Evolutionary conservation across 768 basidiomycete genomes (phyloP).

Genomic region (Calvatia gigantea): DNA sequence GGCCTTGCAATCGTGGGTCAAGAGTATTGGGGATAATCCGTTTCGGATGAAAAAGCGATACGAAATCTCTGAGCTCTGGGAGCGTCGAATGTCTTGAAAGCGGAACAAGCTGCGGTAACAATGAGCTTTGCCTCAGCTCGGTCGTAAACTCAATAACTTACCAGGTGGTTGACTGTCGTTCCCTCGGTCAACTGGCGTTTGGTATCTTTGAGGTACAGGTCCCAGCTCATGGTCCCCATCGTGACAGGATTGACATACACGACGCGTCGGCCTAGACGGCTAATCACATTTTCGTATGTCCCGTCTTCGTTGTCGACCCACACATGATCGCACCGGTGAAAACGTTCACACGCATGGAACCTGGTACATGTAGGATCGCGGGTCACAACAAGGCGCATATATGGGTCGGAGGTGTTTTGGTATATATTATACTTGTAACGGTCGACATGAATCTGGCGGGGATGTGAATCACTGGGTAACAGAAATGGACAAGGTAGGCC

Average conservation of each 20-base stretch:
- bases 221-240: conserved; percentile 54
- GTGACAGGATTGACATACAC: conserved; percentile 87
- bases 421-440: conserved; percentile 81
- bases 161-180: conserved; percentile 58
- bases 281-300: conserved; percentile 29
- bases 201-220: conserved; percentile 38
- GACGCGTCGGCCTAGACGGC: conserved; percentile 50
- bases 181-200: conserved; percentile 34
- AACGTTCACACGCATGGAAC: conserved; percentile 93
- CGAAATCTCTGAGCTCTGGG: conserved; percentile 80
- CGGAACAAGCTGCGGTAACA: conserved; percentile 61
- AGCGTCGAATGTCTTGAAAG: conserved; percentile 85
- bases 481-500: conserved; percentile 4
- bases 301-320: conserved; percentile 34
- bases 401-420: conserved; percentile 52
- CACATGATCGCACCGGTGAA: conserved; percentile 66
- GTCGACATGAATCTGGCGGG: conserved; percentile 78
- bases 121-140: neutral
- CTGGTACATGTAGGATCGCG: conserved; percentile 60
- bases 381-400: conserved; percentile 58
- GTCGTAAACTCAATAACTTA: conserved; percentile 28
- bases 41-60: conserved; percentile 75
- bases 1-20: conserved; percentile 42
- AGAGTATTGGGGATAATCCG: conserved; percentile 79
- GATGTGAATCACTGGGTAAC: neutral